Conservation (phyloP, 495 filamentous ascomycete species). For the Friedmanniomyces simplex region DNA sequence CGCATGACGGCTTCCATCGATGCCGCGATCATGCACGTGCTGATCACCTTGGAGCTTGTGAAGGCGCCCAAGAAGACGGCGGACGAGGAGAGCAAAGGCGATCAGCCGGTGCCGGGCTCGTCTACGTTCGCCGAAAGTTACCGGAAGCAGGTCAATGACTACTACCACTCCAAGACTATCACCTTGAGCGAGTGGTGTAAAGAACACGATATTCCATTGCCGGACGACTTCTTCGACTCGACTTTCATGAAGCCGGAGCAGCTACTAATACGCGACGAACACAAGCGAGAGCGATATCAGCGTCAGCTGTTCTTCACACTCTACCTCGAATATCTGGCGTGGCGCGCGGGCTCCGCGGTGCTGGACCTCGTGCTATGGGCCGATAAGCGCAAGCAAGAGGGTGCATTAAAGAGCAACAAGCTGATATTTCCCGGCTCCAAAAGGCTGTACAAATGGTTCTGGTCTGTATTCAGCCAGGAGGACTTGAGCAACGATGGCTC, state of each 20-base stretch:
- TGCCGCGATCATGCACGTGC: slow-evolving; percentile 57
- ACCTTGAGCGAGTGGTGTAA: slow-evolving; percentile 45
- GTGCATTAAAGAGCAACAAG: slow-evolving; percentile 48
- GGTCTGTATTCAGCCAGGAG: slow-evolving; percentile 35
- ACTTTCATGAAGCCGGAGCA: slow-evolving; percentile 6
- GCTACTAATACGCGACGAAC: neutral
- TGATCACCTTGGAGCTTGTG: slow-evolving; percentile 47
- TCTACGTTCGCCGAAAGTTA: slow-evolving; percentile 49
- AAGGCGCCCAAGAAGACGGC: slow-evolving; percentile 37
- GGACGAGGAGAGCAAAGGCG: slow-evolving; percentile 54
- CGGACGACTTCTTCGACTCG: slow-evolving; percentile 39
- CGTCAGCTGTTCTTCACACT: slow-evolving; percentile 65
- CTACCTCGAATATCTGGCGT: slow-evolving; percentile 57
- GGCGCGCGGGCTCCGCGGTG: slow-evolving; percentile 52
- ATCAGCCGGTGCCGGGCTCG: slow-evolving; percentile 48
- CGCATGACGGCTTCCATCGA: slow-evolving; percentile 57
- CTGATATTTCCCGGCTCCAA: slow-evolving; percentile 54
- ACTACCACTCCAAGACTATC: slow-evolving; percentile 45
- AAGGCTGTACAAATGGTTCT: slow-evolving; percentile 57
- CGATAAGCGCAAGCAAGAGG: slow-evolving; percentile 52
- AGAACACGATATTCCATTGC: slow-evolving; percentile 42
- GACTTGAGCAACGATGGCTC: slow-evolving; percentile 8
- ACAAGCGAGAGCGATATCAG: slow-evolving; percentile 24
- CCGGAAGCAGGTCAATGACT: slow-evolving; percentile 46
- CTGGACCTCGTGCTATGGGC: slow-evolving; percentile 57